Evolutionary conservation across 2,329 filamentous ascomycete species (phyloP), one percentile per base, ranked within the genome.

Genomic region (Cladosporium colombiae): DNA sequence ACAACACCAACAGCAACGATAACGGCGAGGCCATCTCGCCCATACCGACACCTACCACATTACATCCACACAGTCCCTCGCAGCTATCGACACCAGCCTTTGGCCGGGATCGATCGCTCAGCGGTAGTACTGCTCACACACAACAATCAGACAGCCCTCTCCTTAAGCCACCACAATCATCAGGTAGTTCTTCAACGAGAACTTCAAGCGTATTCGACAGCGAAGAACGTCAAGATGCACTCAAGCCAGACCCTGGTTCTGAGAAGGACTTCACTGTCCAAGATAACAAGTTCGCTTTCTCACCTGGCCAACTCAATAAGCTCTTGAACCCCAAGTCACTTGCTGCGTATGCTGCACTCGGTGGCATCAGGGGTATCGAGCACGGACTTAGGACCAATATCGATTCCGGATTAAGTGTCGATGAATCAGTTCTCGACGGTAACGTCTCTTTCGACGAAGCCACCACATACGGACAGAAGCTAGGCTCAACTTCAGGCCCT

Each of bases 201-300:
- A 33, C 56, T 11, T 59, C 63, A 37, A 59, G 63, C n/a, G n/a
- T 52, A 14, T 53, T 65, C 33, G 57, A 27, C 23, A 46, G 40
- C 16, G 33, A 40, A 31, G 55, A 65, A 44, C 63, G 63, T 29
- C 55, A 86, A 55, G 85, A 89, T 68, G 92, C 92, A 0, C 80
- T 97, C 68, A 87, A 84, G 60, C 91, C 92, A 0, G 92, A 96
- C 74, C 89, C 88, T 1, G 89, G 89, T 6, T 90, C 88, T 60
- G 90, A 93, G 75, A 83, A 81, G n/a, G 91, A 94, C 69, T 97
- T 96, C 72, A 72, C 86, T 49, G 84, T 94, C 8, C 84, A 89
- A 5, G 83, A 92, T 75, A 96, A 95, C 76, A 89, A 89, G 0
- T 97, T 97, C 74, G 93, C 92, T 21, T 97, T 92, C 75, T 87